These are phyloP conservation scores for Pseudomonodictys pantanalensis DNA, from an alignment of 495 filamentous ascomycete species.

Conservation along the genomic window DNA sequence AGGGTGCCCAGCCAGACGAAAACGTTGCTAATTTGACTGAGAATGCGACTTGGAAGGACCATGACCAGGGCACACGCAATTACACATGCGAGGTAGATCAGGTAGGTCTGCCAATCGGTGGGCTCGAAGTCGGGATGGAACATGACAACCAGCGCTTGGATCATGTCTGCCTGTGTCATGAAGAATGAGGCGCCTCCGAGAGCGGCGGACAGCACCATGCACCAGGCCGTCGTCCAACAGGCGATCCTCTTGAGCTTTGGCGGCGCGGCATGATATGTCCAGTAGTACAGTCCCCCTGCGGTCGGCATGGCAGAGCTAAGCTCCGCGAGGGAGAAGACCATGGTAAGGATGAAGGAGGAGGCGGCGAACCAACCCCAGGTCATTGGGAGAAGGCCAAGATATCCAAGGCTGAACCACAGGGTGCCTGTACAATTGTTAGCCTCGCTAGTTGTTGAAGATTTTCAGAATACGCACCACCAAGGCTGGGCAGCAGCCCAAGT, in stretches of 20 bases:
- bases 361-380: constrained; percentile 20
- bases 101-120: constrained; percentile 5
- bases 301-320: constrained; percentile 34
- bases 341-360: constrained; percentile 1
- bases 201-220: not conserved
- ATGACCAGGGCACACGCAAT: constrained; percentile 6
- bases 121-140: constrained; percentile 5
- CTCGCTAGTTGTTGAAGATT: not conserved
- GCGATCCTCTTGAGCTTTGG: constrained; percentile 19
- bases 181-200: constrained; percentile 7
- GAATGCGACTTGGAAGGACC: constrained; percentile 4
- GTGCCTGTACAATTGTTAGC: constrained; percentile 1
- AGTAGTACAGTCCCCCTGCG: constrained; percentile 42
- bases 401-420: constrained; percentile 5
- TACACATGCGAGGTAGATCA: not conserved
- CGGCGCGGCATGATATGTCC: constrained; percentile 37
- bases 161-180: constrained; percentile 6
- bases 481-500: constrained; percentile 6
- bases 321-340: constrained; percentile 30
- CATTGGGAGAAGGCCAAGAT: constrained; percentile 4
- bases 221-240: constrained; percentile 7
- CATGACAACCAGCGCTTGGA: constrained; percentile 11
- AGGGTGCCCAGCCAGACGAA: constrained; percentile 7
- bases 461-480: not conserved
- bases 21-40: constrained; percentile 6